A percentile compares a stretch with the other conserved stretches of the same genome.
Evolutionary conservation across 805 yeast genomes (phyloP).

Genomic region (Cyberlindnera mycetangii): DNA sequence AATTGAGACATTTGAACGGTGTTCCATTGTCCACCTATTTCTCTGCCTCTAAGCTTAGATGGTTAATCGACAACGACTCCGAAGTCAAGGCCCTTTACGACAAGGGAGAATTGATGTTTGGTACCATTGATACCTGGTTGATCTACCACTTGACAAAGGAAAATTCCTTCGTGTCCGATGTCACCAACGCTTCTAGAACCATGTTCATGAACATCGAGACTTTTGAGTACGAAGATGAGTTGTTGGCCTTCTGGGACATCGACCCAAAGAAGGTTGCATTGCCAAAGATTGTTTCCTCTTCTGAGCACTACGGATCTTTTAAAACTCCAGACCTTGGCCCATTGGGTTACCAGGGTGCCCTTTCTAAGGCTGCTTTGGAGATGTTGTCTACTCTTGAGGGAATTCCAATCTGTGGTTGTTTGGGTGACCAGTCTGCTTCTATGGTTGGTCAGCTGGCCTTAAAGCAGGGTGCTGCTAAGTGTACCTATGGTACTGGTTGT

Average conservation of each 20-base stretch:
- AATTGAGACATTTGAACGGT: conserved; percentile 67
- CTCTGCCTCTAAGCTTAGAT: conserved; percentile 83
- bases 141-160: conserved; percentile 77
- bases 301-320: conserved; percentile 76
- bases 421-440: conserved; percentile 94
- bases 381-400: conserved; percentile 48
- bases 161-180: conserved; percentile 72
- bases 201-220: conserved; percentile 82
- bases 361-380: conserved; percentile 51
- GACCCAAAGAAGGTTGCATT: conserved; percentile 60
- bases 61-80: conserved; percentile 83
- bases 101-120: conserved; percentile 79
- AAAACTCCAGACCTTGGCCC: conserved; percentile 53
- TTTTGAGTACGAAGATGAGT: conserved; percentile 68
- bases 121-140: conserved; percentile 94
- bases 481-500: conserved; percentile 97
- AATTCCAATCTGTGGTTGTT: conserved; percentile 81
- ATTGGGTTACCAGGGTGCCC: conserved; percentile 48
- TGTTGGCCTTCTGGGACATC: conserved; percentile 77
- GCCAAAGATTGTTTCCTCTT: conserved; percentile 77
- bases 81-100: conserved; percentile 66
- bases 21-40: conserved; percentile 89
- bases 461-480: conserved; percentile 80
- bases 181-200: conserved; percentile 90
- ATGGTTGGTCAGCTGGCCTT: conserved; percentile 90